These are phyloP conservation scores for Fragilaria radians DNA, from an alignment of 108 stramenopile genomes.

Conservation along the genomic window DNA sequence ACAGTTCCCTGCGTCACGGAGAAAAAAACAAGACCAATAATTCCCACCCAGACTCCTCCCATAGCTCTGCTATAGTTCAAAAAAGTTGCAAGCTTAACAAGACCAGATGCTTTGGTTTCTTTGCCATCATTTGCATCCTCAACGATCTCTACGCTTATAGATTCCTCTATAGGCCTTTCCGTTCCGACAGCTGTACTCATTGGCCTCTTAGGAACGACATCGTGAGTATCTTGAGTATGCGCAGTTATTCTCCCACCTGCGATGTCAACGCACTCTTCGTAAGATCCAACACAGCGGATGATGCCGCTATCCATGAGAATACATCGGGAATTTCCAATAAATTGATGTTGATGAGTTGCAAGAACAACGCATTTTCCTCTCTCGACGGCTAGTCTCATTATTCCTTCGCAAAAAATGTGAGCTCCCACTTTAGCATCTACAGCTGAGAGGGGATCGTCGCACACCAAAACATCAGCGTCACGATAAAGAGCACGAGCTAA, in stretches of 20 bases:
- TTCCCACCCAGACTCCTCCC: slow-evolving; percentile 45
- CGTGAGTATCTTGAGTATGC: slow-evolving; percentile 21
- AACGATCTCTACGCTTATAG: not conserved
- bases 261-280: slow-evolving; percentile 51
- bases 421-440: slow-evolving; percentile 85
- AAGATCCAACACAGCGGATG: slow-evolving; percentile 58
- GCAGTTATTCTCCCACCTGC: slow-evolving; percentile 43
- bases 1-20: slow-evolving; percentile 47
- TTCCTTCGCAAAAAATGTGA: slow-evolving; percentile 75
- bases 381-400: slow-evolving; percentile 41
- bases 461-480: slow-evolving; percentile 63
- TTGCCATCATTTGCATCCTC: slow-evolving; percentile 35
- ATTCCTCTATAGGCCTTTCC: slow-evolving; percentile 9
- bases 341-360: slow-evolving; percentile 93
- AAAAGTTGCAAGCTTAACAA: slow-evolving; percentile 68
- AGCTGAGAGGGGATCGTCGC: slow-evolving; percentile 95
- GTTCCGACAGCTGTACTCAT: slow-evolving; percentile 10
- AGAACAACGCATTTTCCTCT: slow-evolving; percentile 71
- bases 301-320: slow-evolving; percentile 70
- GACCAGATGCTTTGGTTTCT: slow-evolving; percentile 67
- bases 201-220: too few species aligned
- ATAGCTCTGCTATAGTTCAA: slow-evolving; percentile 56
- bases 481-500: slow-evolving; percentile 64
- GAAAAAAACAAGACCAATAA: slow-evolving; percentile 48
- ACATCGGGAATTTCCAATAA: slow-evolving; percentile 52